These are phyloP conservation scores for Cryoendolithus antarcticus DNA, from an alignment of 2,329 filamentous ascomycete species.

Conservation along the genomic window DNA sequence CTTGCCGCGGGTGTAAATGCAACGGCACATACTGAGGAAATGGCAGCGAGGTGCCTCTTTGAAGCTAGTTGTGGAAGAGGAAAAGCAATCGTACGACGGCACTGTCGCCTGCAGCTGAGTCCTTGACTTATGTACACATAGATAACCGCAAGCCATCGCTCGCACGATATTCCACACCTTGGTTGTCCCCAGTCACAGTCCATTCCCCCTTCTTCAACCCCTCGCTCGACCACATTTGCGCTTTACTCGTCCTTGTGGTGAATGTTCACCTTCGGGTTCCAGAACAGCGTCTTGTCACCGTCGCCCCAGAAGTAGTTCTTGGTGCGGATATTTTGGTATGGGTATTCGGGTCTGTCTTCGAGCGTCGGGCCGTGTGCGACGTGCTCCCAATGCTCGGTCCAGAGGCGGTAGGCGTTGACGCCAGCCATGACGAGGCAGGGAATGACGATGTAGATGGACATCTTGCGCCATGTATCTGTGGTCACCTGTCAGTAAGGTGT, in stretches of 20 bases:
- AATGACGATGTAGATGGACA: conserved; percentile 51
- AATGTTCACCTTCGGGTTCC: conserved; percentile 93
- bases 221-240: neutral
- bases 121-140: too few relatives aligned
- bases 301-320: conserved; percentile 95
- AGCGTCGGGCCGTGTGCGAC: conserved; percentile 72
- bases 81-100: too few relatives aligned
- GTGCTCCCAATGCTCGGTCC: conserved; percentile 97
- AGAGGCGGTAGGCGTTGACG: conserved; percentile 81
- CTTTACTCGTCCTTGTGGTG: conserved; percentile 63
- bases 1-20: too few relatives aligned
- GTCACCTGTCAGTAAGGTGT: neutral
- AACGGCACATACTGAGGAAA: too few relatives aligned
- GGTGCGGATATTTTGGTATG: conserved; percentile 93
- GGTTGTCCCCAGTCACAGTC: too few relatives aligned
- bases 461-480: conserved; percentile 1
- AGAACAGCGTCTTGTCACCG: conserved; percentile 73
- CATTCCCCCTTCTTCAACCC: too few relatives aligned
- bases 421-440: conserved; percentile 59
- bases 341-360: conserved; percentile 85
- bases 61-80: too few relatives aligned
- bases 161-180: too few relatives aligned
- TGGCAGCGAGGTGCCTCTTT: too few relatives aligned
- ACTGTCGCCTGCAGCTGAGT: too few relatives aligned
- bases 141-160: too few relatives aligned